Evolutionary conservation across 2,329 filamentous ascomycete genomes (phyloP), one percentile per base, ranked within the genome.

Genomic region (Tolypocladium album): DNA sequence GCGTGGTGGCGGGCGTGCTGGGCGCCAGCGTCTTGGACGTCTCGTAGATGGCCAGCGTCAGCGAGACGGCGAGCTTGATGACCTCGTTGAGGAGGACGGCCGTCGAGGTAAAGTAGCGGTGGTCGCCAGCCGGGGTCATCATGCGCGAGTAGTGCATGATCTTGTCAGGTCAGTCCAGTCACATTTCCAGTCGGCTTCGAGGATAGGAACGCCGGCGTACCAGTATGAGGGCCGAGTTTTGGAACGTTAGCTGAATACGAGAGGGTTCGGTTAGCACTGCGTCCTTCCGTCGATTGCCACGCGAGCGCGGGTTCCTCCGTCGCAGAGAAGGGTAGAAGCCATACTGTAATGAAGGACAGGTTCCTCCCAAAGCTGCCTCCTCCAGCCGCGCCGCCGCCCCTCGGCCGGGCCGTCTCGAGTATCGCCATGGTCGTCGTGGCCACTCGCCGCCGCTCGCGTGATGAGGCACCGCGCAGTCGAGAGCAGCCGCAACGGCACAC

Each of bases 101-200:
- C 12, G 94, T 97, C 50, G 92, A 97, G 45, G 93, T 88, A 67
- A 94, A 90, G 75, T 97, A 97, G 71, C 92, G 88, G 70, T 92
- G 90, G 65, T 91, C 90, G 71, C 88, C 86, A 12, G 83, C 80
- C 12, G 87, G 82, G n/a, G 92, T 89, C 92, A 97, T 97, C 62
- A 95, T 86, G 65, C 92, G 86, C 38, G 92, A 96, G 74, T 97
- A 96, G 77, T 97, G 93, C 82, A 96, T 89, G 60, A 97, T 82
- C 90, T 93, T 69, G 27, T 22, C 43, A 47, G 27, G 27, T 31
- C 27, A 34, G 50, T 56, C 39, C 36, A 55, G 55, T 22, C 34
- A 20, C 8, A 6, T 12, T 1, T 11, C 2, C 15, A 5, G 36
- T 24, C 24, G 20, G 40, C 31, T 47, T 45, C 31, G 34, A 47